phyloP scores from a whole-genome alignment of 2,329 filamentous ascomycete genomes.

The Cercospora sesami region DNA sequence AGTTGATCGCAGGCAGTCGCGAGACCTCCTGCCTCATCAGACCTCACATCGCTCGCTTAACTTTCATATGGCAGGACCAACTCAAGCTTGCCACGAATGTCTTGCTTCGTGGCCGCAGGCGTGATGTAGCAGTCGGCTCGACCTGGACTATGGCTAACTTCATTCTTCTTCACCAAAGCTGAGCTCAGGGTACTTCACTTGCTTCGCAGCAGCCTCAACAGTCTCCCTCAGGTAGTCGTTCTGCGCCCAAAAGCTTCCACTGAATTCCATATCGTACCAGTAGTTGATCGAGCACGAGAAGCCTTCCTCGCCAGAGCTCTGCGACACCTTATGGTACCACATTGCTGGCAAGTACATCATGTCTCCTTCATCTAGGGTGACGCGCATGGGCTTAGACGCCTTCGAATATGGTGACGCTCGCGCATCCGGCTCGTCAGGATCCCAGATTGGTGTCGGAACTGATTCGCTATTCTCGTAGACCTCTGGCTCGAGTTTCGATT shows the following conservation, averaged over 20 bases:
- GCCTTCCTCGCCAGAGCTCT: slow-evolving; percentile 66
- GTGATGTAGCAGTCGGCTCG: no score
- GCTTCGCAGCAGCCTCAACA: slow-evolving; percentile 16
- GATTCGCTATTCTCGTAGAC: slow-evolving; percentile 43
- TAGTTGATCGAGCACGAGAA: slow-evolving; percentile 80
- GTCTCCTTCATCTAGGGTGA: slow-evolving; percentile 70
- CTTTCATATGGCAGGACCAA: no score
- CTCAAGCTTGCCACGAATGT: no score
- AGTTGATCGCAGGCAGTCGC: background rate
- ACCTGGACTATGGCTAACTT: background rate
- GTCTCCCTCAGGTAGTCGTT: slow-evolving; percentile 51
- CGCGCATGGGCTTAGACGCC: slow-evolving; percentile 61
- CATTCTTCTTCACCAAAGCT: background rate
- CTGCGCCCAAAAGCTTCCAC: slow-evolving; percentile 65
- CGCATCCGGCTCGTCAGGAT: slow-evolving; percentile 61
- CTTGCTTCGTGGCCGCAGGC: no score
- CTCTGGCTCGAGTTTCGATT: slow-evolving; percentile 35
- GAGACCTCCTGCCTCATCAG: background rate
- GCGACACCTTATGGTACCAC: slow-evolving; percentile 84
- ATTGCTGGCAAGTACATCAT: slow-evolving; percentile 80
- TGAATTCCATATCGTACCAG: slow-evolving; percentile 77
- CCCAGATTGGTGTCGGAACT: slow-evolving; percentile 72
- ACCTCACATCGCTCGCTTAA: no score
- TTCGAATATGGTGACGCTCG: slow-evolving; percentile 60
- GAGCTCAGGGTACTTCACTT: slow-evolving; percentile 31